Percentiles rank a stretch among this genome's conserved stretches.
phyloP scores from a whole-genome alignment of 352 stramenopile genomes.

The Globisporangium okanoganense region DNA sequence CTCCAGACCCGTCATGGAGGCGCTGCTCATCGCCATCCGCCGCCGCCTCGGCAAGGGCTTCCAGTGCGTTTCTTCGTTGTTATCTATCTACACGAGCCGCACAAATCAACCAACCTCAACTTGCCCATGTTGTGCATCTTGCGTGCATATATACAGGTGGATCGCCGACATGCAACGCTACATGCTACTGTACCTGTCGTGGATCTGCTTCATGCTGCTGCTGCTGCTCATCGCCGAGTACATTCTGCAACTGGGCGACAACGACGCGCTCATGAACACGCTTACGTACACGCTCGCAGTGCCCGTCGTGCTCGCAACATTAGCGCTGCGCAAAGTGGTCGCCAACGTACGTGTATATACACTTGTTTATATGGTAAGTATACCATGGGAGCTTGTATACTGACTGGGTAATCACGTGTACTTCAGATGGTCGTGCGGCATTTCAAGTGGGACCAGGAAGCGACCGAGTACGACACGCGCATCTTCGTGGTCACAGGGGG shows the following conservation, averaged over 20 bases:
- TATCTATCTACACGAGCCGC: neutral
- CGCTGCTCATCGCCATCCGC: conserved; percentile 46
- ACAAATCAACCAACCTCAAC: neutral
- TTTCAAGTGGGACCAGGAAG: conserved; percentile 71
- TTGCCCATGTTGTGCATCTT: neutral
- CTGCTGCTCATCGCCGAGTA: conserved; percentile 48
- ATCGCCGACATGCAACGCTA: conserved; percentile 77
- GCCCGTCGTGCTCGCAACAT: conserved; percentile 67
- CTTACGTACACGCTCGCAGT: conserved; percentile 58
- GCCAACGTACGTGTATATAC: conserved; percentile 44
- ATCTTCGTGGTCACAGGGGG: conserved; percentile 79
- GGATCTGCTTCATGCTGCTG: conserved; percentile 47
- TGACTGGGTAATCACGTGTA: too few species aligned
- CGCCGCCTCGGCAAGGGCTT: conserved; percentile 59
- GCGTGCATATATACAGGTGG: conserved; percentile 41
- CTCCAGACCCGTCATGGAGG: conserved; percentile 42
- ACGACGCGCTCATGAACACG: conserved; percentile 43
- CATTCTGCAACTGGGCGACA: conserved; percentile 50
- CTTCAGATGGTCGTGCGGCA: conserved; percentile 64
- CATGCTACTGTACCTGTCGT: conserved; percentile 75
- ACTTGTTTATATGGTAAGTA: neutral
- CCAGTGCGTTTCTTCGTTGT: conserved; percentile 29
- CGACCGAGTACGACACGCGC: conserved; percentile 62
- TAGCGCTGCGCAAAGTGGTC: conserved; percentile 71
- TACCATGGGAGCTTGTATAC: too few species aligned